Percentiles rank a stretch among this genome's conserved stretches.
phyloP scores from a whole-genome alignment of 2,329 filamentous ascomycete genomes.

The Madurella fahalii region DNA sequence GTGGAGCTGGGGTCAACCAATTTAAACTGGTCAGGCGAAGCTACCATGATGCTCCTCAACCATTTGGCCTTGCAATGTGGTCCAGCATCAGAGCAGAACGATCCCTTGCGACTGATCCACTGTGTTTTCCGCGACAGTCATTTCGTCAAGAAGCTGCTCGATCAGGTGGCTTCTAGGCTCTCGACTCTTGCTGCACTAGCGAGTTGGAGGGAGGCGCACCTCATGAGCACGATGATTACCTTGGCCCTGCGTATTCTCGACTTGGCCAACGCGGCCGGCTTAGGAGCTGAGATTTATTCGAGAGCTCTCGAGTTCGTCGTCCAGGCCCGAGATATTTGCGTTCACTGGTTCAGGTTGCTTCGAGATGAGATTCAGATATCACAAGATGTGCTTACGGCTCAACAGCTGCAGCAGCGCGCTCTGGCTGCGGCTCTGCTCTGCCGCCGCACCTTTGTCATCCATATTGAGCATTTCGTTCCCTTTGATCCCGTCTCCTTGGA shows the following conservation, averaged over 20 bases:
- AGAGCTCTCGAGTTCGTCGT: slow-evolving; percentile 18
- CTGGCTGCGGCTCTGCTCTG: slow-evolving; percentile 21
- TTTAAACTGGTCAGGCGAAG: slow-evolving; percentile 57
- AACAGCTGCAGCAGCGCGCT: slow-evolving; percentile 14
- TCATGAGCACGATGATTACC: slow-evolving; percentile 55
- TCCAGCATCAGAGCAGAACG: slow-evolving; percentile 31
- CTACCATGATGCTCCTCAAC: slow-evolving; percentile 45
- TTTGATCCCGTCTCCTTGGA: slow-evolving; percentile 31
- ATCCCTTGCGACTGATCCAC: slow-evolving; percentile 45
- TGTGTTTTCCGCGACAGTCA: slow-evolving; percentile 42
- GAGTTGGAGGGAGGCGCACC: slow-evolving; percentile 57
- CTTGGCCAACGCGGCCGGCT: slow-evolving; percentile 10
- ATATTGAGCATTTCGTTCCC: slow-evolving; percentile 19
- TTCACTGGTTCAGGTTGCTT: slow-evolving; percentile 12
- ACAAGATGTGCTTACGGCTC: slow-evolving; percentile 1
- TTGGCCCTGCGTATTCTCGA: slow-evolving; percentile 41
- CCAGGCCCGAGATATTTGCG: slow-evolving; percentile 11
- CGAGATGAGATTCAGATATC: slow-evolving; percentile 12
- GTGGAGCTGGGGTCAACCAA: slow-evolving; percentile 40
- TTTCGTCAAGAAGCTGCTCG: slow-evolving; percentile 47
- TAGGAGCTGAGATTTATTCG: slow-evolving; percentile 4
- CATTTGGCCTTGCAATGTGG: slow-evolving; percentile 55
- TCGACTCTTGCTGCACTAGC: slow-evolving; percentile 42
- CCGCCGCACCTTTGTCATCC: slow-evolving; percentile 39
- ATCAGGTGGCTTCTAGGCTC: slow-evolving; percentile 44